Evolutionary conservation across 2,329 filamentous ascomycete genomes (phyloP).

Genomic region (Xylariaceae sp.): DNA sequence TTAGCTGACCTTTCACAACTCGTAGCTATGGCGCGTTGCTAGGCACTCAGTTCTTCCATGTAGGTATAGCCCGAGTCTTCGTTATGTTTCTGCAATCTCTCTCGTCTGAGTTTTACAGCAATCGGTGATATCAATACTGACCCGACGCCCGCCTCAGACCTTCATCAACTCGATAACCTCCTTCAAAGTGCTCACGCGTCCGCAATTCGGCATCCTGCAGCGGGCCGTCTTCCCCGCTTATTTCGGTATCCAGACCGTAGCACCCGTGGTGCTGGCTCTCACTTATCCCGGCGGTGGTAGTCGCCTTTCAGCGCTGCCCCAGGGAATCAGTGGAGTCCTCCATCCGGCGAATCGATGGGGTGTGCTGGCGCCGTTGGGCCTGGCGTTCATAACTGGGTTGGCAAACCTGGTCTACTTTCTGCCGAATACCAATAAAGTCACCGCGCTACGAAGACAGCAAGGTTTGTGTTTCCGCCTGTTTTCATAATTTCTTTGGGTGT

Average conservation of each 20-base stretch:
- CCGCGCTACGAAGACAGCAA: slow-evolving; percentile 72
- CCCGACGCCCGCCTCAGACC: slow-evolving; percentile 44
- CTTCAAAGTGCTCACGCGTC: slow-evolving; percentile 69
- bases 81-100: not conserved
- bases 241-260: slow-evolving; percentile 73
- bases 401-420: slow-evolving; percentile 67
- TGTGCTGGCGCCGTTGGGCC: slow-evolving; percentile 62
- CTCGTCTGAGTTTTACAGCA: not conserved
- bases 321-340: slow-evolving; percentile 50
- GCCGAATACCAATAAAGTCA: slow-evolving; percentile 68
- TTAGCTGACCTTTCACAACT: slow-evolving; percentile 15
- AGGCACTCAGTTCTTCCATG: slow-evolving; percentile 82
- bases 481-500: not conserved
- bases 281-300: slow-evolving; percentile 63
- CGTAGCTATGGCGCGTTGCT: slow-evolving; percentile 79
- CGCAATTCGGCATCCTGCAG: slow-evolving; percentile 78
- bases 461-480: slow-evolving; percentile 44
- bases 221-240: slow-evolving; percentile 79
- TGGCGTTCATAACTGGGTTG: slow-evolving; percentile 65
- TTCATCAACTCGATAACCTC: slow-evolving; percentile 71
- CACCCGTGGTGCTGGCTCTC: slow-evolving; percentile 67
- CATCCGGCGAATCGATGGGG: slow-evolving; percentile 55
- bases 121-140: not conserved
- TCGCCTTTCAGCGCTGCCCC: slow-evolving; percentile 27
- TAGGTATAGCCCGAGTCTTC: slow-evolving; percentile 32